phyloP scores from a whole-genome alignment of 768 basidiomycete species.

The Coprinopsis strossmayeri region DNA sequence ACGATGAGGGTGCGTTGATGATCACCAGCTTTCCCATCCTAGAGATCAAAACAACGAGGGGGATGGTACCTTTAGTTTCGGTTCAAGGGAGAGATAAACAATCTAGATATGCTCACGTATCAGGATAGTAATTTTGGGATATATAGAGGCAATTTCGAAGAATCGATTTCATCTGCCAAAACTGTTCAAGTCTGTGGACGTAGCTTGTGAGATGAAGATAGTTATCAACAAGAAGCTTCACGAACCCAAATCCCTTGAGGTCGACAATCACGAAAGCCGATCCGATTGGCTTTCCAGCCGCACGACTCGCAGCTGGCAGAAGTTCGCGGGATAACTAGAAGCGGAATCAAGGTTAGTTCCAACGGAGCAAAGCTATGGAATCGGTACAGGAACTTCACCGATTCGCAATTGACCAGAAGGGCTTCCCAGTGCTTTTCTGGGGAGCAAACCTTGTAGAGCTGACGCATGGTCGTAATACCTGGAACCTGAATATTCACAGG shows the following conservation, averaged over 20 bases:
- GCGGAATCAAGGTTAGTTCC: background rate
- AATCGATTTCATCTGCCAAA: slow-evolving; percentile 73
- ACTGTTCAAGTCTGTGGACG: slow-evolving; percentile 46
- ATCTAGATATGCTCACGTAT: too few relatives aligned
- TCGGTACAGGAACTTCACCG: slow-evolving; percentile 21
- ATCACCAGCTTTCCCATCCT: slow-evolving; percentile 72
- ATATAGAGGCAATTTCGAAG: slow-evolving; percentile 59
- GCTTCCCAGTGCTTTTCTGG: slow-evolving; percentile 60
- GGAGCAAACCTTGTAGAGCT: slow-evolving; percentile 49
- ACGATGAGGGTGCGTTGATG: slow-evolving; percentile 67
- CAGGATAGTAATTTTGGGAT: slow-evolving; percentile 75
- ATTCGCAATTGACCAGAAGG: slow-evolving; percentile 60
- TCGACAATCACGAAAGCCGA: slow-evolving; percentile 62
- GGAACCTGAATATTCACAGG: slow-evolving; percentile 66
- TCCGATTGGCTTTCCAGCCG: slow-evolving; percentile 43
- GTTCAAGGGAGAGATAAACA: too few relatives aligned
- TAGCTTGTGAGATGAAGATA: background rate
- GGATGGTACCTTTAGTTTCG: too few relatives aligned
- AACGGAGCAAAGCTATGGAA: background rate
- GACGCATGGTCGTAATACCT: slow-evolving; percentile 50
- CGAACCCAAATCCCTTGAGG: slow-evolving; percentile 63
- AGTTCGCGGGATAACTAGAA: slow-evolving; percentile 52
- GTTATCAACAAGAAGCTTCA: slow-evolving; percentile 4
- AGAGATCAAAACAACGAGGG: too few relatives aligned
- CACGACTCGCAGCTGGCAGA: slow-evolving; percentile 56